A percentile compares a stretch with the other conserved stretches of the same genome.
Conservation (phyloP, 331 rosid species). For the Arachis monticola region DNA sequence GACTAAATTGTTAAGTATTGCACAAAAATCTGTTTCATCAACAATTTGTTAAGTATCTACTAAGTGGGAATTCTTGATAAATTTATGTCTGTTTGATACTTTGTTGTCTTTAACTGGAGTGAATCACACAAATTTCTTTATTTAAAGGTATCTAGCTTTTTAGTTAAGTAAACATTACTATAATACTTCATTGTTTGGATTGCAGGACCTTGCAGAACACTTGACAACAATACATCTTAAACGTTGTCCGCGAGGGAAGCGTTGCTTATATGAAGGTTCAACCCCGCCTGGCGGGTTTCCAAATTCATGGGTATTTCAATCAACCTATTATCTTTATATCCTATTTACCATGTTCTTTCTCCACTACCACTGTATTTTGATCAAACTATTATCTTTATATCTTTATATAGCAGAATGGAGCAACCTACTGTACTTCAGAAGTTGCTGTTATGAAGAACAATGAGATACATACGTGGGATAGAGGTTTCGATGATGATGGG, state of each 20-base stretch:
- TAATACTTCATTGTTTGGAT: not conserved
- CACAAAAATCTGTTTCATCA: slow-evolving; percentile 15
- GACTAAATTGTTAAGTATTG: not conserved
- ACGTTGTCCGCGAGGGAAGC: slow-evolving; percentile 95
- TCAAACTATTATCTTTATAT: no score
- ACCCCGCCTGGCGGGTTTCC: slow-evolving; percentile 98
- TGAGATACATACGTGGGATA: slow-evolving; percentile 94
- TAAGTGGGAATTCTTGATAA: slow-evolving; percentile 3
- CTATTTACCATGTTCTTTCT: not conserved
- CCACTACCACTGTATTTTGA: no score
- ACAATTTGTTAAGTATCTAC: not conserved
- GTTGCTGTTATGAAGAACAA: slow-evolving; percentile 83
- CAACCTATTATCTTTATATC: slow-evolving; percentile 7
- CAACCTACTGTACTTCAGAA: slow-evolving; percentile 81
- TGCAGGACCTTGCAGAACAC: slow-evolving; percentile 94
- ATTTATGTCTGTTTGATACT: slow-evolving; percentile 3
- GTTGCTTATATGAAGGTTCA: slow-evolving; percentile 96
- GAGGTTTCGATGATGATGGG: slow-evolving; percentile 88
- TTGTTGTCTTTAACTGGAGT: slow-evolving; percentile 14
- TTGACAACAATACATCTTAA: slow-evolving; percentile 82
- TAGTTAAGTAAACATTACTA: not conserved
- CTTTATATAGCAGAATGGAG: slow-evolving; percentile 73
- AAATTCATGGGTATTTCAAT: slow-evolving; percentile 83
- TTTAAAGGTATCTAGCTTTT: not conserved
- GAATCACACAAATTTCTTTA: not conserved